phyloP scores from a whole-genome alignment of 768 basidiomycete genomes.

The Naganishia randhawae region DNA sequence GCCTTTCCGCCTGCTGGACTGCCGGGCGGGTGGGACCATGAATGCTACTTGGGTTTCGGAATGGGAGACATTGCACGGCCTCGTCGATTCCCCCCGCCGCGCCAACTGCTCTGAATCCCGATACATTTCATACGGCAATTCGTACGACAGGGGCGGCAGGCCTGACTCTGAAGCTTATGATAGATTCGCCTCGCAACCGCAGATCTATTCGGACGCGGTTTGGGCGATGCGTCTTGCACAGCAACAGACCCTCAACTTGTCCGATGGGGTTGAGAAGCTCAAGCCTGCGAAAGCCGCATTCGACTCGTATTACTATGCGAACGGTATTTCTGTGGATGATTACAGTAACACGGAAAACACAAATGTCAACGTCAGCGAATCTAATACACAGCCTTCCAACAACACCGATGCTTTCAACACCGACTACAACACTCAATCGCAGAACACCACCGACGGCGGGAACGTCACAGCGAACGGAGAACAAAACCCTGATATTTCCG shows the following conservation, averaged over 20 bases:
- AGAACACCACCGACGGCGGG: too few relatives aligned
- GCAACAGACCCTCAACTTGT: background rate
- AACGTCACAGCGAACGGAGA: too few relatives aligned
- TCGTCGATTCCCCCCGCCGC: too few relatives aligned
- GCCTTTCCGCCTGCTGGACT: background rate
- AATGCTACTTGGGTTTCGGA: background rate
- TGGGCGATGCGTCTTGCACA: background rate
- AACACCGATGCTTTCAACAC: too few relatives aligned
- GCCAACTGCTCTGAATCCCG: too few relatives aligned
- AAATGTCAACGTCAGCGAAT: too few relatives aligned
- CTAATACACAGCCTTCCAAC: too few relatives aligned
- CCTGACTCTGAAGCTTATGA: background rate
- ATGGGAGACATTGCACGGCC: background rate
- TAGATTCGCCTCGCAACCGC: background rate
- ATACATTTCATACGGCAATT: background rate
- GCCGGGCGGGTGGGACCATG: background rate
- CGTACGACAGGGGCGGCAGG: background rate
- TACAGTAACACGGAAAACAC: too few relatives aligned
- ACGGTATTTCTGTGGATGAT: background rate
- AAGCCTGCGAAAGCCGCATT: background rate
- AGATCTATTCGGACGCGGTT: background rate
- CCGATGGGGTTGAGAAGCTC: background rate
- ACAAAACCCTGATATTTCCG: too few relatives aligned
- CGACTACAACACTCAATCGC: too few relatives aligned
- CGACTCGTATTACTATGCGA: background rate